phyloP scores from a whole-genome alignment of 768 basidiomycete species.

The Russula brevipes region DNA sequence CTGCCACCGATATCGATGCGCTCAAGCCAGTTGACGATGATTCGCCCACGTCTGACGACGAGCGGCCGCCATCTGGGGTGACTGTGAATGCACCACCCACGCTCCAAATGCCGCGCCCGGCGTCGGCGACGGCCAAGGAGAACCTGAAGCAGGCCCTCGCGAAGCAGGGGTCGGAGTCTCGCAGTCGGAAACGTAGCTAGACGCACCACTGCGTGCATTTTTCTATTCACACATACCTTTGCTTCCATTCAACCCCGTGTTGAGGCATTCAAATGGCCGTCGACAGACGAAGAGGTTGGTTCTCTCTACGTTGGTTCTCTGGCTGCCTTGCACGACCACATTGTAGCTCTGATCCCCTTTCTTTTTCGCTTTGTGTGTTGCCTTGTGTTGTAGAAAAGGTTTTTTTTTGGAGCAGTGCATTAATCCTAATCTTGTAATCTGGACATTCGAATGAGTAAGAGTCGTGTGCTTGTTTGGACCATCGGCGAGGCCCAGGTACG shows the following conservation, averaged over 20 bases:
- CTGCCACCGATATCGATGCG: conserved; percentile 41
- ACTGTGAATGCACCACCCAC: conserved; percentile 17
- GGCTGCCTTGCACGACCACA: too few species aligned
- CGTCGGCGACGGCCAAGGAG: conserved; percentile 27
- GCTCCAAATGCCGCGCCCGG: conserved; percentile 21
- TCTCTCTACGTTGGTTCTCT: too few species aligned
- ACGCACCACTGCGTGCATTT: not conserved
- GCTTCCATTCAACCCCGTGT: not conserved
- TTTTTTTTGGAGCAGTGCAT: too few species aligned
- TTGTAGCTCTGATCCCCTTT: not conserved
- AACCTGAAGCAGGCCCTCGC: conserved; percentile 21
- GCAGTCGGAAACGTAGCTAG: conserved; percentile 19
- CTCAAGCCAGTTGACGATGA: conserved; percentile 75
- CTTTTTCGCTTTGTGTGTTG: not conserved
- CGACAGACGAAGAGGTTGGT: not conserved
- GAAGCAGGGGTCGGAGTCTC: conserved; percentile 11
- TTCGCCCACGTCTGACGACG: conserved; percentile 24
- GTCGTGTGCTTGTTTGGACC: too few species aligned
- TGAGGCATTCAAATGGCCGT: not conserved
- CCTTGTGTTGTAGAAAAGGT: not conserved
- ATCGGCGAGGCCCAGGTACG: too few species aligned
- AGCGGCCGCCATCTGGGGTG: conserved; percentile 10
- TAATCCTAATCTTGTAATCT: not conserved
- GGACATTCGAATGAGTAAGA: not conserved
- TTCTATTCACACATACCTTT: not conserved